phyloP scores from a whole-genome alignment of 129 eudicot genomes.

The Scalesia atractyloides region DNA sequence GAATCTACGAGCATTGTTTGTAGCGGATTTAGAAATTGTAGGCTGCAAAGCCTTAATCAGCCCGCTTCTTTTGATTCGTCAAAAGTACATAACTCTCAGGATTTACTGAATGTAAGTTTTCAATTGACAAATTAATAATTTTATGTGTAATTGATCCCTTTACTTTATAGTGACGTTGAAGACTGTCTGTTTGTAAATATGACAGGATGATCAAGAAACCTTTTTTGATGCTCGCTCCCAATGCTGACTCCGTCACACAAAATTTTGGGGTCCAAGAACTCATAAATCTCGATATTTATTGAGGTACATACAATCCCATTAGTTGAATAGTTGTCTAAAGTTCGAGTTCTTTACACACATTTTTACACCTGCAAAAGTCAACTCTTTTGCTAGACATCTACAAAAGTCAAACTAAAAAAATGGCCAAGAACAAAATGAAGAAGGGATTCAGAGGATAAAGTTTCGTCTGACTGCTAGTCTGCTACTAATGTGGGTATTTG shows the following conservation, averaged over 20 bases:
- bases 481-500: conserved; percentile 73
- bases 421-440: conserved; percentile 11
- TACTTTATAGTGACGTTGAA: neutral
- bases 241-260: conserved; percentile 10
- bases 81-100: conserved; percentile 39
- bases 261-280: conserved; percentile 26
- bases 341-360: neutral
- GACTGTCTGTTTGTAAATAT: conserved; percentile 15
- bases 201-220: conserved; percentile 25
- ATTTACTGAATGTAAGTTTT: conserved; percentile 47
- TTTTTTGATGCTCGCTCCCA: conserved; percentile 20
- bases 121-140: conserved; percentile 4
- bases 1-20: conserved; percentile 28
- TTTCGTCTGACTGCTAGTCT: conserved; percentile 37
- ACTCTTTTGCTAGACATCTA: neutral
- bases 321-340: conserved; percentile 10
- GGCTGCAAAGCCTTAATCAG: conserved; percentile 21
- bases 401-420: conserved; percentile 14
- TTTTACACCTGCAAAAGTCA: neutral
- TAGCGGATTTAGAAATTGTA: conserved; percentile 28
- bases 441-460: conserved; percentile 33
- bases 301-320: conserved; percentile 37
- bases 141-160: neutral
- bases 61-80: conserved; percentile 42
- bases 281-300: conserved; percentile 34